Evolutionary conservation across 345 rosid genomes (phyloP).

Genomic region (Salix arbutifolia): DNA sequence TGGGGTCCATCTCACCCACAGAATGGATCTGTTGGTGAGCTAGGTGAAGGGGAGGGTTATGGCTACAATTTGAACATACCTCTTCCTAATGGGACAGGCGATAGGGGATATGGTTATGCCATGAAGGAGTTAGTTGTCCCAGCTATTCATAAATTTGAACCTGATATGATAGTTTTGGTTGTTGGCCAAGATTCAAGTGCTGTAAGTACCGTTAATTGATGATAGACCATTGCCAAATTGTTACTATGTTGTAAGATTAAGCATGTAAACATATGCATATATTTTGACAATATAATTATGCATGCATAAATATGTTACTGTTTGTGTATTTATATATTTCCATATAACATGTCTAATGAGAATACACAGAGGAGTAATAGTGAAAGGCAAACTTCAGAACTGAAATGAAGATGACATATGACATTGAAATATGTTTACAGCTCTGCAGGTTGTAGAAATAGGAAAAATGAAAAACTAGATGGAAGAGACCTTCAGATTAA

Average conservation of each 20-base stretch:
- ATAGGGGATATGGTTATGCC: constrained; percentile 64
- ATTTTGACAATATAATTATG: background rate
- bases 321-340: background rate
- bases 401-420: background rate
- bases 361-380: background rate
- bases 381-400: background rate
- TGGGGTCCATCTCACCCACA: constrained; percentile 98
- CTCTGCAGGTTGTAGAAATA: background rate
- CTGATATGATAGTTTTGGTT: constrained; percentile 69
- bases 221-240: background rate
- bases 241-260: background rate
- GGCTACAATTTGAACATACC: constrained; percentile 86
- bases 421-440: background rate
- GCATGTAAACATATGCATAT: background rate
- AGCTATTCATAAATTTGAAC: constrained; percentile 44
- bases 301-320: background rate
- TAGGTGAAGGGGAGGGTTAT: constrained; percentile 69
- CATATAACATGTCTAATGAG: background rate
- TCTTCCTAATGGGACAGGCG: constrained; percentile 88
- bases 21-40: constrained; percentile 62
- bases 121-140: constrained; percentile 61
- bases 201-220: constrained; percentile 45
- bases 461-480: background rate
- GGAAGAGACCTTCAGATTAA: background rate
- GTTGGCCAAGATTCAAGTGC: constrained; percentile 93